Base-by-base conservation (phyloP, 1,284 basidiomycete genomes). In the Ustilago xerochloae region DNA sequence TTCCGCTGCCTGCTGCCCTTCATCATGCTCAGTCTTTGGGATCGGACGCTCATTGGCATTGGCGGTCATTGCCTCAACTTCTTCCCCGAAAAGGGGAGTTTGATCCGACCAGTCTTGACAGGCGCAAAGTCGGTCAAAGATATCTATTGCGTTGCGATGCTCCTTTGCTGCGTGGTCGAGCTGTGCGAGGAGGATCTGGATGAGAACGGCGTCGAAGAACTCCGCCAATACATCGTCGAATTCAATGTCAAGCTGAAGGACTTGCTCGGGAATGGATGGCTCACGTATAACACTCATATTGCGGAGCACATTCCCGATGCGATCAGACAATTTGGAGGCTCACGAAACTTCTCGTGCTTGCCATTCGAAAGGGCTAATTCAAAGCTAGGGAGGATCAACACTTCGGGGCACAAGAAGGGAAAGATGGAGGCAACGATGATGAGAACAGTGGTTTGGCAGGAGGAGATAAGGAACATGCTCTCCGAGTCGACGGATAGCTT, bases 161-260 rank as follows among this genome's bases (percentile, higher is more conserved):
- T 52, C 20, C 50, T 52, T 5, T 52, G 50, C n/a, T 52, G 50
- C 35, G 41, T 52, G 24, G 30, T 52, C 24, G 36, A 52, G 24
- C 32, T 52, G 20, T 22, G 38, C 8, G 36, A 52, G 24, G 22
- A 29, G 7, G 36, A 52, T 16, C 22, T 52, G 9, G 24, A 39
- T 26, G 36, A 52, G 36, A 36, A 6, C 18, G 50, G 36, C 18
- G 15, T 52, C 8, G 12, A 38, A 3, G 24, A 39, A 16, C 24
- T 52, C 4, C 26, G 16, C 4, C 12, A n/a, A 4, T 41, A 39
- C 36, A 52, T 52, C 18, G 24, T 52, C 24, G 6, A 20, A 10
- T 52, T 28, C 50, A 52, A 52, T n/a, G 16, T 29, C 26, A 12
- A 16, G 16, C 24, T 29, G 9, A 39, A 29, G 26, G 26, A 39